Conservation (phyloP, 2,329 filamentous ascomycete genomes). For the Neofusicoccum kwambonambiense region DNA sequence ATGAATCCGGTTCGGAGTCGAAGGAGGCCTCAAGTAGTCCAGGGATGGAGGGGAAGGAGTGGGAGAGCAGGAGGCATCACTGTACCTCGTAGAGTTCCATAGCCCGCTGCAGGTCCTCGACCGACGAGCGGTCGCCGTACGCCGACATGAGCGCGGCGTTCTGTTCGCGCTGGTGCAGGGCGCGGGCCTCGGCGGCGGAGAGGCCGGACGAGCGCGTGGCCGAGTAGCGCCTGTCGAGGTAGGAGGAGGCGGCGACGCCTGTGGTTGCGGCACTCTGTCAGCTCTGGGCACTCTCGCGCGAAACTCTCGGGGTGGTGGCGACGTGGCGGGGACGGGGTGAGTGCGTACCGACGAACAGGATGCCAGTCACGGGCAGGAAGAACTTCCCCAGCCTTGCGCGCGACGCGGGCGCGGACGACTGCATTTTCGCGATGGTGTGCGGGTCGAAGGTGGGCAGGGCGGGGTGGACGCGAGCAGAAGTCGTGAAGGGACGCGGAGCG, state of each 20-base stretch:
- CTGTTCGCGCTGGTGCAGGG: conserved; percentile 9
- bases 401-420: background rate
- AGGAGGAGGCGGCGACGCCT: conserved; percentile 12
- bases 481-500: conserved; percentile 18
- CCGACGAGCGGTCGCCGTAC: conserved; percentile 14
- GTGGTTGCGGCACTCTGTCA: background rate
- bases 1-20: too few species aligned
- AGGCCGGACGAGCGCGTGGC: background rate
- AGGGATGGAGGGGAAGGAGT: background rate
- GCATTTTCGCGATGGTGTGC: conserved; percentile 9
- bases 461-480: conserved; percentile 19
- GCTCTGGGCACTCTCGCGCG: too few species aligned
- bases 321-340: too few species aligned
- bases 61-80: background rate
- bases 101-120: conserved; percentile 18
- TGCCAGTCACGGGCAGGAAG: conserved; percentile 9
- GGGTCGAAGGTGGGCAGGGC: conserved; percentile 10
- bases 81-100: conserved; percentile 19
- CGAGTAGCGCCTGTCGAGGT: conserved; percentile 17
- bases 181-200: background rate
- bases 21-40: background rate
- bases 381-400: background rate
- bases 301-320: too few species aligned
- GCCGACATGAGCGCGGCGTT: conserved; percentile 16
- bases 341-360: conserved; percentile 9